phyloP scores from a whole-genome alignment of 1,284 basidiomycete species.

The Ceratobasidium sp. region DNA sequence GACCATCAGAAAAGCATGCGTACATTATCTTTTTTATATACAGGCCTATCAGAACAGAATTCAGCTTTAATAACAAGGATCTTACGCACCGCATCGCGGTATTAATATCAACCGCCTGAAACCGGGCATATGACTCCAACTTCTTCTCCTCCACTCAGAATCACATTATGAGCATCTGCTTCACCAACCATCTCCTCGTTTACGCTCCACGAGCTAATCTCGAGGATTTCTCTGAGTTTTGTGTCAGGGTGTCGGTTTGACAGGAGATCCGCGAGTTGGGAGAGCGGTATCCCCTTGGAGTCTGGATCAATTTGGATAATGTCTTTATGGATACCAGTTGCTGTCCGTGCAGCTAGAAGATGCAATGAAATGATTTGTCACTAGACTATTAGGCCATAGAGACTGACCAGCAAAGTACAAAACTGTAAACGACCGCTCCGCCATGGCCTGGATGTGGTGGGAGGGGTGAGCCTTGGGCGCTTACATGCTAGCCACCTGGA shows the following conservation, averaged over 20 bases:
- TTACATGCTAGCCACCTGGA: background rate
- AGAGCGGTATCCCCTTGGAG: slow-evolving; percentile 23
- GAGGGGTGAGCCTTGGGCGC: background rate
- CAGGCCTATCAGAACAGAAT: too few species aligned
- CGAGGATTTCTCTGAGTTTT: slow-evolving; percentile 18
- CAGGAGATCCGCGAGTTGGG: slow-evolving; percentile 28
- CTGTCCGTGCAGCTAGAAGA: slow-evolving; percentile 16
- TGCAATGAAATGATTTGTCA: too few species aligned
- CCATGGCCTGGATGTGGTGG: slow-evolving; percentile 4
- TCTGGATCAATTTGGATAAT: background rate
- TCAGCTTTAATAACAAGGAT: too few species aligned
- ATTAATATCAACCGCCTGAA: slow-evolving; percentile 39
- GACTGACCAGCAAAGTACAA: slow-evolving; percentile 21
- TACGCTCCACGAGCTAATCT: slow-evolving; percentile 38
- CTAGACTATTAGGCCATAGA: too few species aligned
- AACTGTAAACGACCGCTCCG: slow-evolving; percentile 14
- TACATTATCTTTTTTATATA: too few species aligned
- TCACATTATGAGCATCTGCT: slow-evolving; percentile 4
- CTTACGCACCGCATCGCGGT: background rate
- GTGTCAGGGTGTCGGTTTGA: slow-evolving; percentile 21
- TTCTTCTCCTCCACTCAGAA: slow-evolving; percentile 38
- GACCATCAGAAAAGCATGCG: too few species aligned
- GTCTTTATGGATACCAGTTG: slow-evolving; percentile 22
- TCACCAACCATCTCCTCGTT: slow-evolving; percentile 37
- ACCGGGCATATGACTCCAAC: slow-evolving; percentile 41